Evolutionary conservation across 2,329 filamentous ascomycete genomes (phyloP).

Genomic region (Diplodia intermedia): DNA sequence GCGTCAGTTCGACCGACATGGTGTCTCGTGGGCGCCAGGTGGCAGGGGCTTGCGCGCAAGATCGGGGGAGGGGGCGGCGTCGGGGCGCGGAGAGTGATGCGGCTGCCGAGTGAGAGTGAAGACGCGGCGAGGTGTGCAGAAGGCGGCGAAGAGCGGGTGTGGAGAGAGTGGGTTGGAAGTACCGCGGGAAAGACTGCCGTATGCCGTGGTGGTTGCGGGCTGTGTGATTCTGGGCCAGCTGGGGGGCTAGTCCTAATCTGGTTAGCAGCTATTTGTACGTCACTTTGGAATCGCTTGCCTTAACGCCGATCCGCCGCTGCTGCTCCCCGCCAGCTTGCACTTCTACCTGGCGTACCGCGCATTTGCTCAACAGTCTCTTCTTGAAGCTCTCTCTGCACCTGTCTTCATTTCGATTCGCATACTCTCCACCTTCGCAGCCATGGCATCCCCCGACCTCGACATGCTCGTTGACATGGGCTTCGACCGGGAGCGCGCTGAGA

Average conservation of each 20-base stretch:
- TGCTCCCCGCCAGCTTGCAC: constrained; percentile 22
- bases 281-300: constrained; percentile 19
- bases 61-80: constrained; percentile 26
- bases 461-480: constrained; percentile 76
- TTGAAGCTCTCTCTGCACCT: not conserved
- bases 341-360: not conserved
- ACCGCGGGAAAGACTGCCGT: constrained; percentile 33
- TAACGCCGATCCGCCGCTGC: constrained; percentile 24
- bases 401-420: not conserved
- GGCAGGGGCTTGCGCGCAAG: constrained; percentile 30
- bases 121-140: not conserved
- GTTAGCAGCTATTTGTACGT: not conserved
- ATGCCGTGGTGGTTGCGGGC: constrained; percentile 28
- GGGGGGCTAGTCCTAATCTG: not conserved
- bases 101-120: constrained; percentile 7
- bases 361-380: not conserved
- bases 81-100: constrained; percentile 31
- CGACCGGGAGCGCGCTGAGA: constrained; percentile 77
- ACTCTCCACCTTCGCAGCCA: constrained; percentile 38
- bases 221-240: not conserved
- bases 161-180: constrained; percentile 27
- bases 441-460: constrained; percentile 60
- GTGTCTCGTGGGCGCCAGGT: constrained; percentile 25
- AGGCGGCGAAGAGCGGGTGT: not conserved
- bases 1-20: constrained; percentile 97